These are phyloP conservation scores for Chlorella ohadii DNA, from an alignment of 139 green algal species.

Conservation along the genomic window DNA sequence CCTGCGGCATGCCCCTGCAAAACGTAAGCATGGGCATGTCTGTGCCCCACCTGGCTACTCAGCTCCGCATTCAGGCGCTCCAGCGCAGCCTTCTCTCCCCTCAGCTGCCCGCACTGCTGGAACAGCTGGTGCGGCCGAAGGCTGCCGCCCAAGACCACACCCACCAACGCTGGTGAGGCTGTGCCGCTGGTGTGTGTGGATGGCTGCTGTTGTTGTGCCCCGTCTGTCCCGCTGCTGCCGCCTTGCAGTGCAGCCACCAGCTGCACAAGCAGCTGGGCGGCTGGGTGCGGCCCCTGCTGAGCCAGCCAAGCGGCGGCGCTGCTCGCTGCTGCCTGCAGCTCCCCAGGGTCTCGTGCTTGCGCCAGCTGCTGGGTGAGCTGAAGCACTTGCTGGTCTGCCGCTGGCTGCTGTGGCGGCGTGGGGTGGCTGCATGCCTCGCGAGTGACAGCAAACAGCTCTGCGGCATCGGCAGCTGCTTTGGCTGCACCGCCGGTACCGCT, in stretches of 20 bases:
- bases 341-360: neutral
- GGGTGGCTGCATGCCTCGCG: neutral
- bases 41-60: neutral
- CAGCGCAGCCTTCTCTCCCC: neutral
- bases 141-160: neutral
- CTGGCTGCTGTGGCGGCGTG: neutral
- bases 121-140: neutral
- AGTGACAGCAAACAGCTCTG: neutral
- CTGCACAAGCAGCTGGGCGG: neutral
- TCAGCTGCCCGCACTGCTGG: neutral
- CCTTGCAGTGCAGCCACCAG: neutral
- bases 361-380: neutral
- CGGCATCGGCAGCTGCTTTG: neutral
- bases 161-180: neutral
- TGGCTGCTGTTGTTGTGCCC: no score
- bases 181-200: no score
- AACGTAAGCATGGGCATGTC: no score
- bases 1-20: no score
- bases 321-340: neutral
- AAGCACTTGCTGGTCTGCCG: neutral
- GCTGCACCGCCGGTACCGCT: neutral
- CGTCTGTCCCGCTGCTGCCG: neutral
- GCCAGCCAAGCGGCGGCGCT: neutral
- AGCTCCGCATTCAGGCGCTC: constrained; percentile 6
- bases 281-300: neutral